Base-by-base conservation (phyloP, 2,329 filamentous ascomycete genomes). In the Diaporthe amygdali region DNA sequence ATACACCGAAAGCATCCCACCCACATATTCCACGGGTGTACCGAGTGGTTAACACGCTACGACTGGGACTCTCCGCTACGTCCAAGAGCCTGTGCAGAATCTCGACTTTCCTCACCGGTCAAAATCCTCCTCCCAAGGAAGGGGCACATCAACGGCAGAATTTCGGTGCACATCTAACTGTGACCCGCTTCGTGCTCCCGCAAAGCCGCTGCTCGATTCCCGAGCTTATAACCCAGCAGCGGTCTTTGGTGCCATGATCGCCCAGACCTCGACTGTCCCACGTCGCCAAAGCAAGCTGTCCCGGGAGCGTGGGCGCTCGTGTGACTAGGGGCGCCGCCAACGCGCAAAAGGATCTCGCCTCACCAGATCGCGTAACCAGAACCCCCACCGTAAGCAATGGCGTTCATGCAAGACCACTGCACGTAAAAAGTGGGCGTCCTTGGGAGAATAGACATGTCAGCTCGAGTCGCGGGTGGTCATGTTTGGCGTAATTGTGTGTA, bases 361-460 rank as follows among this genome's bases (percentile, higher is more conserved):
- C 12, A 27, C 39, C 44, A 66, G 63, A 66, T 56, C 66, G 32
- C 49, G 51, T 68, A 41, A 56, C 27, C n/a, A 41, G 20, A 49
- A 56, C 52, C 66, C 39, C 27, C 51, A 49, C 52, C 39, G 52
- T 44, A 9, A 54, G 14, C 30, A 37, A 46, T 46, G 39, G 30
- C 30, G 66, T 47, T 68, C 66, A 68, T 56, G 66, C 66, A 56
- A 34, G 39, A 46, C 9, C 22, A 34, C 22, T 56, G 41, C 66
- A 68, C 7, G 17, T 9, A 12, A 34, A 3, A 22, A 25, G 34
- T 47, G 22, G 41, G 17, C 20, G 15, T 22, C 22, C 14, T 5
- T 5, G n/a, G 20, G 41, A n/a, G 25, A 41, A 46, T n/a, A 17
- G 41, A 46, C 30, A 9, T 47, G 51, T 56, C 51, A 68, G 66